These are phyloP conservation scores for Cryptosporidium muris DNA, from an alignment of 169 alveolate genomes.

Conservation along the genomic window DNA sequence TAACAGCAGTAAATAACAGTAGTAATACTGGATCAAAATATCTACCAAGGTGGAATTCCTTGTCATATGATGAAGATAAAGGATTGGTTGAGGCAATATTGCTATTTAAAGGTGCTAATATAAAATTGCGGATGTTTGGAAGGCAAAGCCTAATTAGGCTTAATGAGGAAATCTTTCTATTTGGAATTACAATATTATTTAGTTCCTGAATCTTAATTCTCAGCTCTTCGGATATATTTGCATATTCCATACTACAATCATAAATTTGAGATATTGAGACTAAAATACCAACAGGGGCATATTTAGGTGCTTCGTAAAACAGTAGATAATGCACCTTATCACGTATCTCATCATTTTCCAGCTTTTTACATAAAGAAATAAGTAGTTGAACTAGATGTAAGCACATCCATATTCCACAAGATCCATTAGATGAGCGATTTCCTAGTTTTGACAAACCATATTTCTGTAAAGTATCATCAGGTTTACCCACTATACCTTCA, in stretches of 20 bases:
- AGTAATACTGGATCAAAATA: slow-evolving; percentile 25
- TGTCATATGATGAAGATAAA: slow-evolving; percentile 24
- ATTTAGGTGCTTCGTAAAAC: slow-evolving; percentile 48
- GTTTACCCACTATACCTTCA: slow-evolving; percentile 47
- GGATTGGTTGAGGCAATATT: neutral
- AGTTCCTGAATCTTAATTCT: slow-evolving; percentile 13
- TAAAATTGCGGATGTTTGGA: slow-evolving; percentile 26
- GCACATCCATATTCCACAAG: slow-evolving; percentile 57
- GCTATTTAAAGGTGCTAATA: neutral
- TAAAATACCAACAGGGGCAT: slow-evolving; percentile 54
- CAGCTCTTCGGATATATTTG: slow-evolving; percentile 8
- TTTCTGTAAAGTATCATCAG: slow-evolving; percentile 9
- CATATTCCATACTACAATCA: neutral
- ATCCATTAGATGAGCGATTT: slow-evolving; percentile 19
- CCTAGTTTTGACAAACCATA: slow-evolving; percentile 24
- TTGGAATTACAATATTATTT: slow-evolving; percentile 6
- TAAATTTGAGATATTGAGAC: slow-evolving; percentile 35
- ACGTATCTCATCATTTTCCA: slow-evolving; percentile 14
- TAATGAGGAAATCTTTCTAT: slow-evolving; percentile 6
- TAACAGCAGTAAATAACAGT: slow-evolving; percentile 25
- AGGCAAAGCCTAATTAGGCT: slow-evolving; percentile 19
- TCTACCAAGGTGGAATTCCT: slow-evolving; percentile 47
- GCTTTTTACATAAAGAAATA: slow-evolving; percentile 1
- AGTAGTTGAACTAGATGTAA: neutral
- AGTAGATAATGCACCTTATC: slow-evolving; percentile 19